Conservation (phyloP, 768 basidiomycete species). For the Serendipita sp. region DNA sequence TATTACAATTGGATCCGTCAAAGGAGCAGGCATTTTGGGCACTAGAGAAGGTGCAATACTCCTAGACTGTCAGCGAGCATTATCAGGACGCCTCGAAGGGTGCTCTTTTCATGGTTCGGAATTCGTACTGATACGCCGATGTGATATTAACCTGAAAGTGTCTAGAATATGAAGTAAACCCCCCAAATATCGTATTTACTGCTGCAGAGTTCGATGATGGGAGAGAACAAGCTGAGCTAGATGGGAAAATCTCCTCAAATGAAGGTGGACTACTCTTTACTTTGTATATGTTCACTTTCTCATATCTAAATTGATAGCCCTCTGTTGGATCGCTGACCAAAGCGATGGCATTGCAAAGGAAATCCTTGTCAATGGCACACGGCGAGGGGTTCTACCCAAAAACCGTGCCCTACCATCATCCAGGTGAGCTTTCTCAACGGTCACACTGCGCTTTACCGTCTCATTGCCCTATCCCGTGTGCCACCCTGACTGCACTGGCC, state of each 20-base stretch:
- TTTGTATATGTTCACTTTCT: constrained; percentile 5
- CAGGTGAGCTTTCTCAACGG: constrained; percentile 25
- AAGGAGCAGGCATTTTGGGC: constrained; percentile 31
- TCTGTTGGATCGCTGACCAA: constrained; percentile 52
- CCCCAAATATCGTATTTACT: constrained; percentile 15
- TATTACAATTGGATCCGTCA: constrained; percentile 42
- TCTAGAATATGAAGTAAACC: constrained; percentile 33
- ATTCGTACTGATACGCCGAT: constrained; percentile 17
- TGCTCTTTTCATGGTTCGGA: background rate
- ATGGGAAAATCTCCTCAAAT: constrained; percentile 36
- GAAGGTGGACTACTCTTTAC: constrained; percentile 34
- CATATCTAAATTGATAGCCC: constrained; percentile 25
- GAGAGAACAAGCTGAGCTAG: constrained; percentile 7
- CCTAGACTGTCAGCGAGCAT: constrained; percentile 52
- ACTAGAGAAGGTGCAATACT: constrained; percentile 25
- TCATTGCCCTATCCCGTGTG: background rate
- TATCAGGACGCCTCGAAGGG: constrained; percentile 36
- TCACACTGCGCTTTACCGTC: too few relatives aligned
- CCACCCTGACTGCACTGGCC: background rate
- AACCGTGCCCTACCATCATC: constrained; percentile 45
- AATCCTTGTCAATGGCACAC: constrained; percentile 62
- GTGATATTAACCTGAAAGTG: constrained; percentile 37
- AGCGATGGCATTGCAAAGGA: constrained; percentile 25
- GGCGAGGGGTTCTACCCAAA: constrained; percentile 58
- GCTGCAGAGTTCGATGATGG: background rate